Base-by-base conservation (phyloP, 208 protist genomes). In the Blechomonas ayalai region DNA sequence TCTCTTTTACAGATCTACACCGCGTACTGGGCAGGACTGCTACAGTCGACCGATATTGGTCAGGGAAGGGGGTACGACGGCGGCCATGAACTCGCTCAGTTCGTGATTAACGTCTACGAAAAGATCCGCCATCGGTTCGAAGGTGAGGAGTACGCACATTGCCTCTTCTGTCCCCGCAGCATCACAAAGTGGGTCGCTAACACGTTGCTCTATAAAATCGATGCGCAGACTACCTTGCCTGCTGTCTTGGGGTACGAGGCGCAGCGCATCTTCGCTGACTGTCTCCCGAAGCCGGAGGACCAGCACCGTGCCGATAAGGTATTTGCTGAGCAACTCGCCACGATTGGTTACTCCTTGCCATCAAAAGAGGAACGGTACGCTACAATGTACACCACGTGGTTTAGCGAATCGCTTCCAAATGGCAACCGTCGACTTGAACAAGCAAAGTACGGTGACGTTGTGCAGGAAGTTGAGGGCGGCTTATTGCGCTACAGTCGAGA, bases 161-260 rank as follows among this genome's bases (percentile, higher is more conserved):
- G 97, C 66, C 48, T 94, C 38, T 98, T 98, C 67, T 97, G 90
- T 45, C 97, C 96, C 4, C 83, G 96, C 23, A 93, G 97, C 53
- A 59, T 98, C 16, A 98, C 95, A n/a, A 73, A 75, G 33, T 98
- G 93, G 87, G 59, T 95, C 12, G 54, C 78, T 6, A 92, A 91
- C 44, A 60, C 95, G 19, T 69, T 97, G 22, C 77, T 93, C 31
- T 98, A 98, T 77, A 66, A 88, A 28, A 80, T 97, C 25, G 83
- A 96, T 39, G 44, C 52, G 12, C 68, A 83, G 51, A 70, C 75
- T 13, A 82, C 96, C 13, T 66, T 97, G 25, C 76, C 97, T 12
- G 90, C 94, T 18, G 87, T 93, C 37, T 72, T 96, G 33, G 77
- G 77, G 6, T 90, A 98, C 71, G 96, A 98, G 74, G 80, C 82